Base-by-base conservation (phyloP, 208 protist species). In the Tritrichomonas musculus region DNA sequence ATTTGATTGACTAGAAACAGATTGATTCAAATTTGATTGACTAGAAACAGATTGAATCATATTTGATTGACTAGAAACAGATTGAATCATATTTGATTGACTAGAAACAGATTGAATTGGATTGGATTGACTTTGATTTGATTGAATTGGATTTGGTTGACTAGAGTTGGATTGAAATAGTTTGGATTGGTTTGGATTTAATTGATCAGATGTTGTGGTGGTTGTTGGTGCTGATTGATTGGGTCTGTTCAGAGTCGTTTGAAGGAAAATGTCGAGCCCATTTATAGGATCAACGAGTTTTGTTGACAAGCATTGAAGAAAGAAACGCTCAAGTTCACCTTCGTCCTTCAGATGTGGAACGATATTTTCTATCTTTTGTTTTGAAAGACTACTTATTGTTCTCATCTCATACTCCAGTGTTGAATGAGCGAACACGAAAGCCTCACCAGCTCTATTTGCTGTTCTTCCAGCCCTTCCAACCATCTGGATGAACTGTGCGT, bases 391-490 rank as follows among this genome's bases (percentile, higher is more conserved):
- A 2, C 33, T 17, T 22, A 88, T 88, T 30, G 33, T 27, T 53
- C 44, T n/a, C 22, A 88, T 88, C 44, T 88, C 77, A 36, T 0
- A 30, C 13, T 88, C 47, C 8, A 11, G 25, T 11, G 44, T 88
- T 60, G 77, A 88, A n/a, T 88, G 44, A 8, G 25, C 17, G 30
- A 53, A 55, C 5, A 88, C 57, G 17, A 55, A 88, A 41, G 77
- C 77, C 39, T 88, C 77, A 30, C 77, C 77, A 27, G 77, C 14
- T n/a, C 44, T 25, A n/a, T 69, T 13, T 3, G 41, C 41, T 53
- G 41, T 88, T 60, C 77, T 9, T 39, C 77, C 77, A 60, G 77
- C 77, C 44, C 77, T 88, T 57, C 77, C 77, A 88, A 88, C 77
- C 77, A 88, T 88, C 30, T 88, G 77, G 2, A 47, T 88, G n/a